Conservation (phyloP, 2,329 filamentous ascomycete genomes). For the Herpotrichia juniperi region DNA sequence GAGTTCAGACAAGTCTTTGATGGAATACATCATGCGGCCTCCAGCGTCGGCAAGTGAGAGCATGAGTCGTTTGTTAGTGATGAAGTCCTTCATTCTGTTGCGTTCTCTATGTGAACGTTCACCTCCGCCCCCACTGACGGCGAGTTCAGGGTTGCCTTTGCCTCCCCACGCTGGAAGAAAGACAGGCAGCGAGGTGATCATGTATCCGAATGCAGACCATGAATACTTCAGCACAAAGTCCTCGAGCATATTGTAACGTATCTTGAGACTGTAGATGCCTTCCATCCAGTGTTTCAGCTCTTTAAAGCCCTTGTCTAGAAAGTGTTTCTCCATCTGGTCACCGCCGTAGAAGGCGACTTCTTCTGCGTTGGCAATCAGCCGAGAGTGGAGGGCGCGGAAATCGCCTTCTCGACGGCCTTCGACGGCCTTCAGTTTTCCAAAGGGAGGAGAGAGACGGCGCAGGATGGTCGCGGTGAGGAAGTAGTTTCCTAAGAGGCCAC, state of each 20-base stretch:
- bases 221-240: constrained; percentile 98
- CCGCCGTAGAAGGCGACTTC: constrained; percentile 98
- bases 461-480: constrained; percentile 91
- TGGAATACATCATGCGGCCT: constrained; percentile 98
- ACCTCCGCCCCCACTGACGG: constrained; percentile 50
- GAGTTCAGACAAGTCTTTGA: constrained; percentile 95
- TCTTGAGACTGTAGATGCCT: constrained; percentile 95
- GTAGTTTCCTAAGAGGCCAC: constrained; percentile 88
- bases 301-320: constrained; percentile 89
- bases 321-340: constrained; percentile 91
- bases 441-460: constrained; percentile 86
- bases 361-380: constrained; percentile 94
- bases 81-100: constrained; percentile 96
- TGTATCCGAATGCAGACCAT: constrained; percentile 97
- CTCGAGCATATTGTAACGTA: constrained; percentile 97
- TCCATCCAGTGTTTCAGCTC: constrained; percentile 98
- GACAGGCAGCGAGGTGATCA: constrained; percentile 89
- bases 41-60: constrained; percentile 94
- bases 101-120: constrained; percentile 70
- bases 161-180: constrained; percentile 96
- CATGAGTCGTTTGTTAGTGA: constrained; percentile 99
- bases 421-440: constrained; percentile 94
- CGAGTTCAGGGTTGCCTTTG: constrained; percentile 72
- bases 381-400: constrained; percentile 87
- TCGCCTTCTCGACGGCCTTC: constrained; percentile 95